A percentile compares a stretch with the other conserved stretches of the same genome.
Conservation (phyloP, 2,329 filamentous ascomycete genomes). For the Zymoseptoria crescenta region DNA sequence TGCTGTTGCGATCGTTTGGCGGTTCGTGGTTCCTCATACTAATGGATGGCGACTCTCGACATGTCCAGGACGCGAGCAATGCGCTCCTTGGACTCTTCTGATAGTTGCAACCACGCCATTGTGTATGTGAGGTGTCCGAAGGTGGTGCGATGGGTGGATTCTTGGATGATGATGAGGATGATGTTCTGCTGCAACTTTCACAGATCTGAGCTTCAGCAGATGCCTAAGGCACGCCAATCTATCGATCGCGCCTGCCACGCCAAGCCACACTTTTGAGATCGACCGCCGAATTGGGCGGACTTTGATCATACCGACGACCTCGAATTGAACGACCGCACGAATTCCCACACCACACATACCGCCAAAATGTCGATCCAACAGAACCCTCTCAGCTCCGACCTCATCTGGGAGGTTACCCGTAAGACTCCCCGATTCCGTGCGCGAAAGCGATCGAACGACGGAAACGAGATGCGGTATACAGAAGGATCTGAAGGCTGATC, state of each 20-base stretch:
- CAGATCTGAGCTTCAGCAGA: background rate
- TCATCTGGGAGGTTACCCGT: constrained; percentile 95
- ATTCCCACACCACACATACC: constrained; percentile 33
- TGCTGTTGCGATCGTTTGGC: background rate
- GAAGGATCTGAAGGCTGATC: constrained; percentile 4
- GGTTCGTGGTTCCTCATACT: too few species aligned
- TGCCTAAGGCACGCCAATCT: background rate
- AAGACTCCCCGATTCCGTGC: constrained; percentile 42
- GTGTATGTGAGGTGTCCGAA: background rate
- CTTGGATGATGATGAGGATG: background rate
- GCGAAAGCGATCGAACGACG: background rate
- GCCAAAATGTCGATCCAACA: constrained; percentile 46
- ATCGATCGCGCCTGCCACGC: background rate
- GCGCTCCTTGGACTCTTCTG: constrained; percentile 99
- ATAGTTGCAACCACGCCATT: constrained; percentile 52
- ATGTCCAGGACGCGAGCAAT: constrained; percentile 95
- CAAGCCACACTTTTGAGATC: background rate
- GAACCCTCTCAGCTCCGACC: constrained; percentile 73
- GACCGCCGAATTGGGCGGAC: background rate
- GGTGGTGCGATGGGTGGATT: background rate
- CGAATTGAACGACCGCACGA: background rate
- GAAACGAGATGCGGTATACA: background rate
- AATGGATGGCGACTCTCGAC: constrained; percentile 88
- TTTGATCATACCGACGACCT: constrained; percentile 1
- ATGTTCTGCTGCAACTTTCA: background rate